These are phyloP conservation scores for Priceomyces fermenticarens DNA, from an alignment of 805 yeast species.

Conservation along the genomic window DNA sequence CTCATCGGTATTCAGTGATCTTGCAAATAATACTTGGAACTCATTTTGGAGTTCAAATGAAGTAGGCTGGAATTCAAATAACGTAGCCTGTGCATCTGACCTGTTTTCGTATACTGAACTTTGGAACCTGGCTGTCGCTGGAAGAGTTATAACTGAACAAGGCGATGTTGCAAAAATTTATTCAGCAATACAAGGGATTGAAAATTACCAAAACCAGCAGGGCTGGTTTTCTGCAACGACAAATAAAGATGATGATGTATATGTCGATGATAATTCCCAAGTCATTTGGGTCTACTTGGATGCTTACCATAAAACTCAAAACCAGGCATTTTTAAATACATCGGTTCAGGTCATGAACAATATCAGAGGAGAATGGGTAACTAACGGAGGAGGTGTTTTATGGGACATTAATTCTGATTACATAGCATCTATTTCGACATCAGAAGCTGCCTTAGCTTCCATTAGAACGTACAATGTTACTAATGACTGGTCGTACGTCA, in stretches of 20 bases:
- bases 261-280: constrained; percentile 20
- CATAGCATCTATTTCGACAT: constrained; percentile 17
- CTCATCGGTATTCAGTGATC: not conserved
- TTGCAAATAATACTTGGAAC: constrained; percentile 13
- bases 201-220: constrained; percentile 4
- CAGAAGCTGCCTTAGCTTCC: constrained; percentile 19
- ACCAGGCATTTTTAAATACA: constrained; percentile 8
- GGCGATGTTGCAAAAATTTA: not conserved
- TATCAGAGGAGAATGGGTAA: constrained; percentile 11
- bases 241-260: constrained; percentile 13
- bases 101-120: constrained; percentile 9
- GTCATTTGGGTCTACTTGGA: constrained; percentile 16
- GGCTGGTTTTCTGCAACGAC: constrained; percentile 15
- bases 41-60: constrained; percentile 14
- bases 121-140: constrained; percentile 19
- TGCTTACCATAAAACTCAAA: constrained; percentile 10
- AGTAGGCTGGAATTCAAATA: constrained; percentile 9
- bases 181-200: constrained; percentile 8
- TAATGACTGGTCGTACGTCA: constrained; percentile 9
- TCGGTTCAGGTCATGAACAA: constrained; percentile 11
- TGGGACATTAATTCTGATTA: constrained; percentile 14
- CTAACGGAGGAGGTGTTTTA: constrained; percentile 14
- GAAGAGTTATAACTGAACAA: constrained; percentile 6
- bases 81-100: constrained; percentile 8
- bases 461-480: constrained; percentile 9